Evolutionary conservation across 2,329 filamentous ascomycete species (phyloP).

Genomic region (Xylariomycetidae sp.): DNA sequence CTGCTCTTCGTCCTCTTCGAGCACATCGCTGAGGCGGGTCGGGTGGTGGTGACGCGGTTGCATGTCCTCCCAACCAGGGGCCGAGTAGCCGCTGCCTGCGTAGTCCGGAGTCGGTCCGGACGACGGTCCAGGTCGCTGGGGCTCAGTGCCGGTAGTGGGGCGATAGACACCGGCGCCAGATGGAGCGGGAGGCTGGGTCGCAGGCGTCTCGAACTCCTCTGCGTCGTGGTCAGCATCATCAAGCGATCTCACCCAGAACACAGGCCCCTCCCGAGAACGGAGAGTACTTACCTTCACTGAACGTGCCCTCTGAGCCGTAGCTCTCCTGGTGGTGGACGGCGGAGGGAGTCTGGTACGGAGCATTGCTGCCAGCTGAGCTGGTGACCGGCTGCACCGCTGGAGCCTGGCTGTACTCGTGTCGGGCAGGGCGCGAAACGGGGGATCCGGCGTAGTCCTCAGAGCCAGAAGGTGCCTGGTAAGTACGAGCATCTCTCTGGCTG

Average conservation of each 20-base stretch:
- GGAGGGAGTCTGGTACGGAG: slow-evolving; percentile 35
- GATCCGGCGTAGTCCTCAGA: slow-evolving; percentile 26
- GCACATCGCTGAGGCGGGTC: slow-evolving; percentile 79
- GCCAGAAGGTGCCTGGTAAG: slow-evolving; percentile 26
- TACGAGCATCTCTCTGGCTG: slow-evolving; percentile 35
- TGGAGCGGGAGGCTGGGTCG: slow-evolving; percentile 36
- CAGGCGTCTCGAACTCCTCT: slow-evolving; percentile 54
- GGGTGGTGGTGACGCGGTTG: slow-evolving; percentile 79
- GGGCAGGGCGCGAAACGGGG: slow-evolving; percentile 22
- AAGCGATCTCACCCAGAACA: slow-evolving; percentile 41
- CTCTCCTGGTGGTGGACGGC: slow-evolving; percentile 40
- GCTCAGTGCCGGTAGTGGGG: slow-evolving; percentile 23
- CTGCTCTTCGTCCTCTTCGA: slow-evolving; percentile 82
- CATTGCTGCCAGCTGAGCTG: slow-evolving; percentile 31
- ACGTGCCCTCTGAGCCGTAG: slow-evolving; percentile 55
- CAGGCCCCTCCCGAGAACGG: slow-evolving; percentile 57
- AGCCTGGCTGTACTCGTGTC: slow-evolving; percentile 33
- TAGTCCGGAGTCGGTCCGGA: slow-evolving; percentile 52
- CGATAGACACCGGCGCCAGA: slow-evolving; percentile 23
- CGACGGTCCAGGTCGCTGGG: slow-evolving; percentile 24
- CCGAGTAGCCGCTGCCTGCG: slow-evolving; percentile 58
- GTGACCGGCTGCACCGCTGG: slow-evolving; percentile 36
- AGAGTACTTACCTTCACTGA: slow-evolving; percentile 67
- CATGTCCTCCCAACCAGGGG: slow-evolving; percentile 65
- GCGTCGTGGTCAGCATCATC: slow-evolving; percentile 45